Base-by-base conservation (phyloP, 345 rosid species). In the Eucalyptus marginata region DNA sequence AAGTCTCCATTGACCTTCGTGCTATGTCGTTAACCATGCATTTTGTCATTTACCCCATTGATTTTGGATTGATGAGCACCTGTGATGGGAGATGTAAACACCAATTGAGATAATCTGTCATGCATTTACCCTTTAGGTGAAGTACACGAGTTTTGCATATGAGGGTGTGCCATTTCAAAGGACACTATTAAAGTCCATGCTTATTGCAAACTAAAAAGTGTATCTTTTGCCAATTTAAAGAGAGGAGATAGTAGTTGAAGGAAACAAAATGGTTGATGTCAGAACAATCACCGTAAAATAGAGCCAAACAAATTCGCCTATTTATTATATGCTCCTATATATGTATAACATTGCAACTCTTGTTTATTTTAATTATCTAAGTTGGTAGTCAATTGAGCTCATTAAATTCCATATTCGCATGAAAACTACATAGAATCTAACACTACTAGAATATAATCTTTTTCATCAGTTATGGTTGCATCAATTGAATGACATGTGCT, bases 121-220 rank as follows among this genome's bases (percentile, higher is more conserved):
- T 52, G 58, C 25, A 52, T 52, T 52, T 52, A 10, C 58, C 56
- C 10, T 68, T 68, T 31, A 33, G 18, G 80, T 5, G 13, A 31
- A 31, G 33, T 31, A 33, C 10, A 17, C 36, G 22, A n/a, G 3
- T 64, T n/a, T n/a, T n/a, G 76, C 36, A n/a, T 64, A 0, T n/a
- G 76, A n/a, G 36, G 33, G 17, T 64, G 17, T n/a, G 10, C 71
- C 76, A 64, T 64, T 64, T 64, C 33, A 15, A n/a, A 64, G 33
- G 76, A 14, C 18, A n/a, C 20, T n/a, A 31, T n/a, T n/a, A 64
- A 16, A 66, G 79, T 31, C 43, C 43, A 66, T 10, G 43, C 24
- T 36, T 66, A 8, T 31, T 66, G 80, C 80, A 31, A 68, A 36
- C 80, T 20, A 68, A 16, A 31, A 68, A 8, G 22, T 68, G 80